Base-by-base conservation (phyloP, 306 rosid species). In the Myrica gale region DNA sequence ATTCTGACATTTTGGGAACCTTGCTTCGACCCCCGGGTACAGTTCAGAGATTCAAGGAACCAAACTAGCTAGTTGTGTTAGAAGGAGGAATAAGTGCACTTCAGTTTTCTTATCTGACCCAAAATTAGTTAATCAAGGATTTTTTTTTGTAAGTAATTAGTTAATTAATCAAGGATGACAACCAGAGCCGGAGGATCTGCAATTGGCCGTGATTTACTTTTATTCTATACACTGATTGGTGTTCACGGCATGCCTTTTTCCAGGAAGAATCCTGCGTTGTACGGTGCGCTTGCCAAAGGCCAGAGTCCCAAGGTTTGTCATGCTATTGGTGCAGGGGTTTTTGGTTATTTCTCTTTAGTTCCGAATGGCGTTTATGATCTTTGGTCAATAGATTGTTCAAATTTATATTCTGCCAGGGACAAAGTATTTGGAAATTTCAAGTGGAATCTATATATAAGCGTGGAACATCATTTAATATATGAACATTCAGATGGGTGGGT, bases 221-320 rank as follows among this genome's bases (percentile, higher is more conserved):
- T 41, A 3, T 65, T 65, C 7, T 65, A 42, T 6, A 7, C 19
- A 44, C 77, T 75, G 63, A 78, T 6, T 55, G 0, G 20, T 17
- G 32, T 26, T 57, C n/a, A 16, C 13, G 63, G 39, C 11, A 19
- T 76, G 7, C 73, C 61, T 58, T 41, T 0, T 84, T 61, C 55
- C 90, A 96, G 99, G 84, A 88, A 87, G 84, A 81, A 96, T 75
- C 96, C 90, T 8, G 81, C 74, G 9, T 68, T 92, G 75, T 96
- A 80, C 78, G 90, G 88, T 2, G 76, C 82, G 69, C 98, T 96
- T 13, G 96, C 98, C 78, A 85, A 82, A 78, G 82, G 89, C 63
- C 99, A 96, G 71, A 96, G 91, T 84, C 99, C 99, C 47, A 96
- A 96, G 97, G 99, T 92, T 9, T 55, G 89, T 26, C 42, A 74